Evolutionary conservation across 257 asterid species (phyloP).

Genomic region (Agastache rugosa): DNA sequence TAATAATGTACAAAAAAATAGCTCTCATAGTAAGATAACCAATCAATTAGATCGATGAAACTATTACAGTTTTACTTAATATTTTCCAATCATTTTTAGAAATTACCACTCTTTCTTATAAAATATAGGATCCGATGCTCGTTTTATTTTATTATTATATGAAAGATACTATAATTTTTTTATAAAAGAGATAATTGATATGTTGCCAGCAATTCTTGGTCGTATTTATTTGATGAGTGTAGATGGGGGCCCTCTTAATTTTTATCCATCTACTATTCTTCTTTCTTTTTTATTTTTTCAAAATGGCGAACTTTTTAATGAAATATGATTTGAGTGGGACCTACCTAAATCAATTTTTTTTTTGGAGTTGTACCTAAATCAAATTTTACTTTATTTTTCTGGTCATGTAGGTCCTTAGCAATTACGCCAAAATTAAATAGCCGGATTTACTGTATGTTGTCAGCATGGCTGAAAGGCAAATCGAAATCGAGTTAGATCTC

Average conservation of each 20-base stretch:
- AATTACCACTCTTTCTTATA: neutral
- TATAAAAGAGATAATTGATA: neutral
- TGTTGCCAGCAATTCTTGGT: conserved; percentile 35
- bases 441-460: neutral
- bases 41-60: too few relatives aligned
- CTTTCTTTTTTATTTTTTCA: neutral
- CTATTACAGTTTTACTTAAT: neutral
- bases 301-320: neutral
- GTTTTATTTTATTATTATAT: neutral
- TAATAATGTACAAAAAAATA: too few relatives aligned
- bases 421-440: conserved; percentile 12
- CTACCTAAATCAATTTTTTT: neutral
- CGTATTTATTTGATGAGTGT: conserved; percentile 27
- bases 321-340: conserved; percentile 4
- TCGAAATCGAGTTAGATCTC: too few relatives aligned
- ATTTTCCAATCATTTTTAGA: neutral
- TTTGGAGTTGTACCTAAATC: neutral
- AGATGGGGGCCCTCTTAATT: conserved; percentile 21
- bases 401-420: neutral
- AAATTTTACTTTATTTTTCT: neutral
- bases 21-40: too few relatives aligned
- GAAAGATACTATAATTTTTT: neutral
- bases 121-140: conserved; percentile 21
- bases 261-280: neutral
- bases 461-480: too few relatives aligned